phyloP scores from a whole-genome alignment of 2,329 filamentous ascomycete genomes.

The Diplodia mutila region DNA sequence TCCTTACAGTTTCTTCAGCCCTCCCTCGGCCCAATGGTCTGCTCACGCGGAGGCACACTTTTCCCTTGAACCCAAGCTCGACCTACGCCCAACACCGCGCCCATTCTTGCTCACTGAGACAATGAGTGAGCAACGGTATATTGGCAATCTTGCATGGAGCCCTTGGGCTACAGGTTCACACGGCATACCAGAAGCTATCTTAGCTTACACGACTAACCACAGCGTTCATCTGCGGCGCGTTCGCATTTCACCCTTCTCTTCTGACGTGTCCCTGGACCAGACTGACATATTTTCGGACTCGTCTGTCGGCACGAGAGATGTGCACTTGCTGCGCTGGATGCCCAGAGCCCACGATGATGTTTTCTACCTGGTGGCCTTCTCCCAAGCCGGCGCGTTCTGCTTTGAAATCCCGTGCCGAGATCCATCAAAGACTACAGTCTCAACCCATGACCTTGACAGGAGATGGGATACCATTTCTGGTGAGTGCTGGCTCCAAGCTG shows the following conservation, averaged over 20 bases:
- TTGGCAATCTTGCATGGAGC: slow-evolving; percentile 46
- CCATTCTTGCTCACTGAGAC: slow-evolving; percentile 35
- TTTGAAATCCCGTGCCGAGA: slow-evolving; percentile 34
- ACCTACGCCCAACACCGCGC: background rate
- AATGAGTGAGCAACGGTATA: slow-evolving; percentile 38
- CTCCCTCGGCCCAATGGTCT: slow-evolving; percentile 32
- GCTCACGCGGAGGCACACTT: slow-evolving; percentile 36
- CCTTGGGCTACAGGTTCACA: slow-evolving; percentile 38
- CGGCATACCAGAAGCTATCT: slow-evolving; percentile 34
- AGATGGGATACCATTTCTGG: slow-evolving; percentile 49
- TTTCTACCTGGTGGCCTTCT: slow-evolving; percentile 40
- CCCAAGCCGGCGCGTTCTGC: slow-evolving; percentile 34
- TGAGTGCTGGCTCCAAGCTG: slow-evolving; percentile 19
- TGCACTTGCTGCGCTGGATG: slow-evolving; percentile 21
- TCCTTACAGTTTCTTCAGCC: slow-evolving; percentile 39
- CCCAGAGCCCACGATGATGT: slow-evolving; percentile 15
- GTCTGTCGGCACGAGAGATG: background rate
- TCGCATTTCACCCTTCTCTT: slow-evolving; percentile 3
- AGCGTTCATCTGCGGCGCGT: slow-evolving; percentile 18
- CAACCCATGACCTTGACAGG: slow-evolving; percentile 43
- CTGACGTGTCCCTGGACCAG: background rate
- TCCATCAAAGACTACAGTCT: slow-evolving; percentile 31
- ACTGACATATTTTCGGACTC: background rate
- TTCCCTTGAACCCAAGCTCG: slow-evolving; percentile 14
- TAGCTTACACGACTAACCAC: slow-evolving; percentile 43